Evolutionary conservation across 495 filamentous ascomycete genomes (phyloP), one percentile per base, ranked within the genome.

Genomic region (Xylaria grammica): DNA sequence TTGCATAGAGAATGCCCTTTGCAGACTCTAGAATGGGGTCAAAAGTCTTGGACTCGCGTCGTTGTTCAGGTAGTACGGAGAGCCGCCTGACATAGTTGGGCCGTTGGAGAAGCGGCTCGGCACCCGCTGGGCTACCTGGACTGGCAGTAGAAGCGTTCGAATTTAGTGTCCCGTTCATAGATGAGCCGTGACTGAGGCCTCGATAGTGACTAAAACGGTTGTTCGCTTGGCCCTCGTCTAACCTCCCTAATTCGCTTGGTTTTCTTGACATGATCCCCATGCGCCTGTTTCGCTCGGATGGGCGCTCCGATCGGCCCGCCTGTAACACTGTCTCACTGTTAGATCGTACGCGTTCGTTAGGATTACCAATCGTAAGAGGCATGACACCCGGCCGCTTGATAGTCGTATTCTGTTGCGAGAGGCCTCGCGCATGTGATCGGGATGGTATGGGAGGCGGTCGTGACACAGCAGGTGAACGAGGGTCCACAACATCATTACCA

Each of bases 231-330:
- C 79, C 85, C 71, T 97, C 93, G 60, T 94, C 87, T 17, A 96
- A 77, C 0, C 90, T 90, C 26, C 86, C 87, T 10, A 96, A 78
- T 58, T 93, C 92, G 15, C 86, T 85, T 26, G 88, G 84, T 70
- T 92, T 91, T 66, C 85, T 88, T 10, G 87, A 88, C 30, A 97
- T 87, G 29, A 96, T 88, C 5, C 93, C 94, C 91, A 97, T 96
- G 6, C 94, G 86, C 68, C 83, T 63, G 78, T 90, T 73, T 71
- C 84, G 70, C 60, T 80, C 80, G n/a, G 79, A 78, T 15, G 80
- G 77, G 22, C 81, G 72, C 60, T 86, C 78, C 13, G 86, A 84
- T 22, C 75, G 73, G 24, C 75, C 66, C 7, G 75, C 72, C 40
- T 79, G 80, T 36, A 91, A 83, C 17, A 92, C 82, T 24, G 90